phyloP scores from a whole-genome alignment of 192 early-diverging fungal genomes.

The Coemansia sp. region DNA sequence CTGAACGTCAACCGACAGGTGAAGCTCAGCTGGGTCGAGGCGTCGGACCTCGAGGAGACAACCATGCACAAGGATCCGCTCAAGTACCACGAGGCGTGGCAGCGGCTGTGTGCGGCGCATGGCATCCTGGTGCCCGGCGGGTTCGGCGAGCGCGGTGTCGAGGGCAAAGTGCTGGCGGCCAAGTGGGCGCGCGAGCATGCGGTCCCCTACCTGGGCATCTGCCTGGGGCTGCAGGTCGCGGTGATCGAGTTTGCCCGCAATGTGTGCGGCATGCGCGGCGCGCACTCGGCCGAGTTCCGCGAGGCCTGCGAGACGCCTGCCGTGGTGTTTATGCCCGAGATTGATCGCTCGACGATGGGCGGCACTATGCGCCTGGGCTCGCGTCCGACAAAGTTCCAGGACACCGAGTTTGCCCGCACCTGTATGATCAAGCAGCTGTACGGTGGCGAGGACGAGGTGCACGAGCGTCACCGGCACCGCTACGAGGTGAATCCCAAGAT shows the following conservation, averaged over 20 bases:
- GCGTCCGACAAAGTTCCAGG: conserved; percentile 77
- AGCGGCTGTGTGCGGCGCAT: conserved; percentile 78
- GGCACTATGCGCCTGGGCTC: conserved; percentile 96
- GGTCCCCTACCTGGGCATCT: conserved; percentile 96
- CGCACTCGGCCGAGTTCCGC: conserved; percentile 85
- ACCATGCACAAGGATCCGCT: conserved; percentile 73
- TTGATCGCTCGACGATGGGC: conserved; percentile 84
- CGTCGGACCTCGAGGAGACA: conserved; percentile 78
- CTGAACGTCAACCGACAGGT: conserved; percentile 83
- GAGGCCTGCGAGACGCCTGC: conserved; percentile 66
- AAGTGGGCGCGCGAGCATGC: conserved; percentile 98
- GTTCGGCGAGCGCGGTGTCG: conserved; percentile 93
- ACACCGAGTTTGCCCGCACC: conserved; percentile 51
- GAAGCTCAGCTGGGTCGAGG: conserved; percentile 89
- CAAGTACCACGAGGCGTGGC: conserved; percentile 96
- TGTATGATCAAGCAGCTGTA: conserved; percentile 70
- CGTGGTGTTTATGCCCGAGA: conserved; percentile 99
- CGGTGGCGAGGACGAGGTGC: conserved; percentile 53
- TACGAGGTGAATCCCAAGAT: conserved; percentile 96
- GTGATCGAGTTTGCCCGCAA: conserved; percentile 97
- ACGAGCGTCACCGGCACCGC: conserved; percentile 95
- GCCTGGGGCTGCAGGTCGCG: conserved; percentile 95
- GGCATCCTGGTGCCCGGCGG: conserved; percentile 98
- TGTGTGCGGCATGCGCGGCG: conserved; percentile 74
- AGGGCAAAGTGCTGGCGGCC: conserved; percentile 91